phyloP scores from a whole-genome alignment of 805 yeast species.

The Metschnikowia amazonensis region DNA sequence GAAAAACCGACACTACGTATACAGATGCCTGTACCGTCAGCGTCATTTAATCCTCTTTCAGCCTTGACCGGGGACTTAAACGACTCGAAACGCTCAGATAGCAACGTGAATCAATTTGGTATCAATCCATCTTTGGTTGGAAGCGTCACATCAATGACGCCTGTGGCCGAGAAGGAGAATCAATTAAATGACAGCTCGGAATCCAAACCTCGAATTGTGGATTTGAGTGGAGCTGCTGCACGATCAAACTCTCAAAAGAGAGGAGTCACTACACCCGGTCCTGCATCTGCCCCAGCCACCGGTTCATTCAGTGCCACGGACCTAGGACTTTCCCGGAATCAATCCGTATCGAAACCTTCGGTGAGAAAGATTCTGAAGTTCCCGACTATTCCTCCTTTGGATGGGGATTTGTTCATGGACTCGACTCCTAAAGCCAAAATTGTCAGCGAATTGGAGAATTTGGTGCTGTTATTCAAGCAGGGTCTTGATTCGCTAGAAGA shows the following conservation, averaged over 20 bases:
- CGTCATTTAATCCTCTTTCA: slow-evolving; percentile 30
- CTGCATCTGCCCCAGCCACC: slow-evolving; percentile 14
- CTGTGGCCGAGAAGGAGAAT: slow-evolving; percentile 58
- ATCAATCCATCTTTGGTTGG: slow-evolving; percentile 50
- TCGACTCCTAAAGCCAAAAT: slow-evolving; percentile 33
- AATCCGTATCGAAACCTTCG: slow-evolving; percentile 2
- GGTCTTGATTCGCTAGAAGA: slow-evolving; percentile 40
- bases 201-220: slow-evolving; percentile 3
- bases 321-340: not conserved
- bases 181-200: slow-evolving; percentile 13
- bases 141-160: slow-evolving; percentile 69
- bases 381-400: slow-evolving; percentile 36
- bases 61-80: slow-evolving; percentile 34
- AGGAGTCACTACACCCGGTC: slow-evolving; percentile 7
- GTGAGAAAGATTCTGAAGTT: slow-evolving; percentile 20
- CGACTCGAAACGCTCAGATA: slow-evolving; percentile 22
- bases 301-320: slow-evolving; percentile 5
- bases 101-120: slow-evolving; percentile 65
- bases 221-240: slow-evolving; percentile 3
- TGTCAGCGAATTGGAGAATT: slow-evolving; percentile 34
- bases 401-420: slow-evolving; percentile 37
- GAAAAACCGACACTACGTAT: slow-evolving; percentile 56
- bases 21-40: slow-evolving; percentile 73
- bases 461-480: slow-evolving; percentile 35
- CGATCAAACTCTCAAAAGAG: slow-evolving; percentile 2